phyloP scores from a whole-genome alignment of 2,329 filamentous ascomycete genomes.

The Ophiostoma sp. region DNA sequence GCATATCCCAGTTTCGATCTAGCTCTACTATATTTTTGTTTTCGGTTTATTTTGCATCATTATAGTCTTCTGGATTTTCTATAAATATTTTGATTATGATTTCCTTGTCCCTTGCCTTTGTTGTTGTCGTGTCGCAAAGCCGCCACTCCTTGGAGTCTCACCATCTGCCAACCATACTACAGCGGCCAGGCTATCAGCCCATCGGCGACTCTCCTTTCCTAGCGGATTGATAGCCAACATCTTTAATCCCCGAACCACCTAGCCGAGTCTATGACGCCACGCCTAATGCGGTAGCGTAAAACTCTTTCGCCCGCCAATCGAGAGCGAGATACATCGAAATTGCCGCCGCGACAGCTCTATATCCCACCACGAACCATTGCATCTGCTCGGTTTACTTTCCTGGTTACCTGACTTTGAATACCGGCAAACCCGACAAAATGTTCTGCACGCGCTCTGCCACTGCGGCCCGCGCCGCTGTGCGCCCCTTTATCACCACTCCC shows the following conservation, averaged over 20 bases:
- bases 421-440: slow-evolving; percentile 1
- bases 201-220: neutral
- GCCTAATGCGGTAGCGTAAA: slow-evolving; percentile 5
- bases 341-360: slow-evolving; percentile 3
- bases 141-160: too few relatives aligned
- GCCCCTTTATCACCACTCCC: neutral
- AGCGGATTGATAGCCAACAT: neutral
- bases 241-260: slow-evolving; percentile 7
- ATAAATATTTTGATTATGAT: too few relatives aligned
- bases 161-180: neutral
- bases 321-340: neutral
- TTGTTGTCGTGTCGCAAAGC: too few relatives aligned
- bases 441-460: slow-evolving; percentile 10
- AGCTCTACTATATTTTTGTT: neutral
- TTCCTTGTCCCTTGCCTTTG: too few relatives aligned
- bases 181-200: neutral
- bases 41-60: too few relatives aligned
- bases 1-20: neutral
- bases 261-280: neutral
- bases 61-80: too few relatives aligned
- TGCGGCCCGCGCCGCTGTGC: slow-evolving; percentile 9
- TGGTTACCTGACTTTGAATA: neutral
- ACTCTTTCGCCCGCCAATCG: neutral
- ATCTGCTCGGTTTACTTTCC: neutral
- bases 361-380: neutral